Conservation (phyloP, 129 eudicot species). For the Deinandra increscens region DNA sequence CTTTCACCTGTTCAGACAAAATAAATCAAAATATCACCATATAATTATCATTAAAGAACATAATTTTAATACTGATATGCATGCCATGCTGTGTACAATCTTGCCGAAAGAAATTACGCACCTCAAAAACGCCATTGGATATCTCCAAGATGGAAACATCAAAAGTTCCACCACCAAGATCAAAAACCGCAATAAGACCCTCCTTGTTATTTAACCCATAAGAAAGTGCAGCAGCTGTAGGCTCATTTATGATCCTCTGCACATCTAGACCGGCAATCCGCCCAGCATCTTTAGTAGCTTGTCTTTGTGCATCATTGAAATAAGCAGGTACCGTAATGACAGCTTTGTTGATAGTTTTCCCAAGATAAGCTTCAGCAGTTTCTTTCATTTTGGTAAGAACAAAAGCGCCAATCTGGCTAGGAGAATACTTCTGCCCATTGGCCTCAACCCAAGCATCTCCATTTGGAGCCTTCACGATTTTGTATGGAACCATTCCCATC, state of each 20-base stretch:
- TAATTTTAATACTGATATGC: too few species aligned
- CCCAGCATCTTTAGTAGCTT: slow-evolving; percentile 98
- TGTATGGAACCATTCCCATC: slow-evolving; percentile 91
- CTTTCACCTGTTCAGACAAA: slow-evolving; percentile 62
- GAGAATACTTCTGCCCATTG: slow-evolving; percentile 90
- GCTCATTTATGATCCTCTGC: slow-evolving; percentile 90
- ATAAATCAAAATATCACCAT: not conserved
- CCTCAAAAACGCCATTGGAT: slow-evolving; percentile 97
- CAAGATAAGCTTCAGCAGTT: slow-evolving; percentile 95
- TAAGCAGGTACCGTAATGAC: slow-evolving; percentile 94
- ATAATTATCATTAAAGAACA: too few species aligned
- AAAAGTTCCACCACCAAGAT: slow-evolving; percentile 98
- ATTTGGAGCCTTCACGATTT: slow-evolving; percentile 79
- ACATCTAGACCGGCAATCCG: slow-evolving; percentile 92
- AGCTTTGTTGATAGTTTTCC: slow-evolving; percentile 72
- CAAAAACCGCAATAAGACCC: slow-evolving; percentile 93
- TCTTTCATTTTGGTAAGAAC: slow-evolving; percentile 93
- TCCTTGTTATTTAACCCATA: slow-evolving; percentile 89
- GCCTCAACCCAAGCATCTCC: slow-evolving; percentile 99
- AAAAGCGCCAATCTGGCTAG: slow-evolving; percentile 93
- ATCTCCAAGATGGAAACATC: slow-evolving; percentile 96
- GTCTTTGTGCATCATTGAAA: slow-evolving; percentile 94
- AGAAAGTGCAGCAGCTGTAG: slow-evolving; percentile 96
- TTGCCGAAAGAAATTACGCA: not conserved
- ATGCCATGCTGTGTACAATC: not conserved